Conservation (phyloP, 352 stramenopile genomes). For the Globisporangium radiosum region DNA sequence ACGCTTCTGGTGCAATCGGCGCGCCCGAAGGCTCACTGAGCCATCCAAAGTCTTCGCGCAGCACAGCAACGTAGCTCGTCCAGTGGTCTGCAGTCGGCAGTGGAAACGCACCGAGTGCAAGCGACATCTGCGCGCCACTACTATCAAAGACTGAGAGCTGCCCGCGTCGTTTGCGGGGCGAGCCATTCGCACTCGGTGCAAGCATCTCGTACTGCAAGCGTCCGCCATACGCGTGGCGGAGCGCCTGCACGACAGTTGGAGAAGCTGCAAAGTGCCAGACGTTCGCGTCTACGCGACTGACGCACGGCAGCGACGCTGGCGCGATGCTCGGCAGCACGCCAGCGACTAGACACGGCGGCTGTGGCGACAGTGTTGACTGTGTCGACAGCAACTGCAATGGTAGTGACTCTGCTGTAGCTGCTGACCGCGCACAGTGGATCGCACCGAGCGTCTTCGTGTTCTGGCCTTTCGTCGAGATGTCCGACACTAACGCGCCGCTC, state of each 20-base stretch:
- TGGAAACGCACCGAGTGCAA: slow-evolving; percentile 45
- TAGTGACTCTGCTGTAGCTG: not conserved
- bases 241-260: slow-evolving; percentile 16
- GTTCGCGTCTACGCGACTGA: slow-evolving; percentile 47
- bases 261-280: slow-evolving; percentile 63
- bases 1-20: slow-evolving; percentile 19
- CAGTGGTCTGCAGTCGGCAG: slow-evolving; percentile 32
- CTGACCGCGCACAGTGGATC: slow-evolving; percentile 19
- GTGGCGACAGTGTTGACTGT: not conserved
- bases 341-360: slow-evolving; percentile 19
- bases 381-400: not conserved
- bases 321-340: slow-evolving; percentile 35
- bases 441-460: slow-evolving; percentile 33
- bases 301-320: slow-evolving; percentile 42
- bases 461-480: slow-evolving; percentile 43
- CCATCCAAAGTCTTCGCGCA: slow-evolving; percentile 76
- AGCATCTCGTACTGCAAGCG: slow-evolving; percentile 67
- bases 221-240: slow-evolving; percentile 47
- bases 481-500: slow-evolving; percentile 23
- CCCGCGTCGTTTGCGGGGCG: slow-evolving; percentile 36
- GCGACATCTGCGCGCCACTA: slow-evolving; percentile 26
- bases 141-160: slow-evolving; percentile 44
- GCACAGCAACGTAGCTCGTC: slow-evolving; percentile 55
- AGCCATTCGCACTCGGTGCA: slow-evolving; percentile 61
- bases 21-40: slow-evolving; percentile 43